Base-by-base conservation (phyloP, 2,329 filamentous ascomycete species). In the Ophiostoma ulmi region DNA sequence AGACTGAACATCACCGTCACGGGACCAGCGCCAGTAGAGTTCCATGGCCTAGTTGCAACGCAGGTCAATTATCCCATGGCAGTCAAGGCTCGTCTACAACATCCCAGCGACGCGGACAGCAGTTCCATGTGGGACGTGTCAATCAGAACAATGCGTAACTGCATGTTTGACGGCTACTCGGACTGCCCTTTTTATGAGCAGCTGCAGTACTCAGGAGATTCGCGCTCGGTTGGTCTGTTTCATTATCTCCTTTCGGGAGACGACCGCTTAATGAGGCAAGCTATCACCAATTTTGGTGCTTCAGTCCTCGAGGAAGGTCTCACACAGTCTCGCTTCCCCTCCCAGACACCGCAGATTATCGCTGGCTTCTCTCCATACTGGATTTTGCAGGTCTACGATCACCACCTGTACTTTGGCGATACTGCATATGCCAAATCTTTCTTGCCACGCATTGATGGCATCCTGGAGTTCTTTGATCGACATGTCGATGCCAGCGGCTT, bases 291-390 rank as follows among this genome's bases (percentile, higher is more conserved):
- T 38, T 75, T 78, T 67, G 74, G 75, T 17, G 72, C 75, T 11
- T 76, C 76, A 0, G 69, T 72, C 0, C 48, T 67, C 5, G 70
- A 74, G 14, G 75, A 76, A 67, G 79, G 79, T 80, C 7, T 81
- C 5, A 78, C 78, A 0, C 77, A 77, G 67, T 79, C 77, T 14
- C 78, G 79, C 1, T 77, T 78, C 58, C 80, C 80, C 5, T 79
- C 78, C 0, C 79, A 80, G 64, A 75, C 76, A 0, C 76, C 76
- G 2, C 78, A 80, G 68, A 75, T 80, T 63, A 81, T 81, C 67
- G 76, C 78, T n/a, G 75, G 75, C 14, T 81, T 81, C 70, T 77
- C 79, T 0, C 76, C 81, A 0, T 80, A 77, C 74, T 81, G 79
- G 79, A 75, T 80, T 13, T 73, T 78, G 20, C 76, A 77, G 70